Evolutionary conservation across 2,329 filamentous ascomycete species (phyloP).

Genomic region (Microcera coccophila): DNA sequence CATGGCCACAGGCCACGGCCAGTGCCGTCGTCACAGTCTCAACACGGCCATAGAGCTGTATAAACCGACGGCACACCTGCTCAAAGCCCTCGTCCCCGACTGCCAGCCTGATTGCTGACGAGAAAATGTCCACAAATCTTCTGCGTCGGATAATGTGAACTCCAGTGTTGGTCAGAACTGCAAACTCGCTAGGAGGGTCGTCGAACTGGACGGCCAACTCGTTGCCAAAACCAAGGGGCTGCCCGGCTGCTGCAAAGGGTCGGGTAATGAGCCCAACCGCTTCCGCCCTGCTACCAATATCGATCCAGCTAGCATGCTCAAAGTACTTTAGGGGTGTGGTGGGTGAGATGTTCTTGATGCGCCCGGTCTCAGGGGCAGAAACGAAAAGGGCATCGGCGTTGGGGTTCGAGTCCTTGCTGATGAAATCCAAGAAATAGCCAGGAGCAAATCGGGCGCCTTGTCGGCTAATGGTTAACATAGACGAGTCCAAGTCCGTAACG

Average conservation of each 20-base stretch:
- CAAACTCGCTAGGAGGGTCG: conserved; percentile 73
- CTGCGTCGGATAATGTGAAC: conserved; percentile 81
- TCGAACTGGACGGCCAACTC: conserved; percentile 97
- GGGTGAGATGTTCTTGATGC: conserved; percentile 62
- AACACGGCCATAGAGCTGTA: conserved; percentile 77
- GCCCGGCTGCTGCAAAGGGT: conserved; percentile 64
- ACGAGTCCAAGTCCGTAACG: conserved; percentile 46
- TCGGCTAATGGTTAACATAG: conserved; percentile 46
- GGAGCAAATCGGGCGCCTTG: conserved; percentile 67
- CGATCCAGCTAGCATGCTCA: conserved; percentile 78
- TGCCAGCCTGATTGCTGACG: conserved; percentile 69
- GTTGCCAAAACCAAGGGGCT: conserved; percentile 82
- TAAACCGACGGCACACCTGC: conserved; percentile 76
- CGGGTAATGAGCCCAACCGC: conserved; percentile 74
- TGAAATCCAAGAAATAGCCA: conserved; percentile 86
- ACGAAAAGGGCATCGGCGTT: conserved; percentile 71
- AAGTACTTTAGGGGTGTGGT: conserved; percentile 59
- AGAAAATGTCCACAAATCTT: conserved; percentile 88
- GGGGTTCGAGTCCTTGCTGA: conserved; percentile 58
- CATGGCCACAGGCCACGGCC: conserved; percentile 92
- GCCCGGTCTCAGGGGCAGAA: conserved; percentile 80
- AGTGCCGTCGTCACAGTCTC: conserved; percentile 89
- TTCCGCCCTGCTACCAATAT: conserved; percentile 68
- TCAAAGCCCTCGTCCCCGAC: conserved; percentile 77
- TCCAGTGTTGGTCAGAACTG: conserved; percentile 85